phyloP scores from a whole-genome alignment of 192 early-diverging fungal genomes.

The Ramicandelaber brevisporus region DNA sequence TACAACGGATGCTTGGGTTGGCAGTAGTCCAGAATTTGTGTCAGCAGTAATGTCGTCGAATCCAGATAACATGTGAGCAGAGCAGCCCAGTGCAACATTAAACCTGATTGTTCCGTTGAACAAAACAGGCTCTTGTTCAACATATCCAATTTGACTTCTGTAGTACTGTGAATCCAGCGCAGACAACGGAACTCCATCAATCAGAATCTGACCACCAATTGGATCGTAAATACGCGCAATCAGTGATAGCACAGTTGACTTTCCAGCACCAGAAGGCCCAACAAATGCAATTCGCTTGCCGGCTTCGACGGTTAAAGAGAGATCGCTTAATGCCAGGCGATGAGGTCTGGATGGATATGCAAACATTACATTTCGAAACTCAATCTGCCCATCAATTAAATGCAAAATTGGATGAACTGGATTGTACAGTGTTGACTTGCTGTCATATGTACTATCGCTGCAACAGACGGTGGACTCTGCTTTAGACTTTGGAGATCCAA shows the following conservation, averaged over 20 bases:
- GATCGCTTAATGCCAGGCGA: constrained; percentile 46
- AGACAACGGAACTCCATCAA: constrained; percentile 54
- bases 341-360: constrained; percentile 61
- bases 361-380: constrained; percentile 62
- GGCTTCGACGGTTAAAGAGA: constrained; percentile 41
- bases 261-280: constrained; percentile 63
- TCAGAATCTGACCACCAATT: constrained; percentile 19
- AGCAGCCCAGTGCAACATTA: constrained; percentile 58
- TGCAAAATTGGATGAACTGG: constrained; percentile 8
- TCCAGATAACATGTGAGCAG: no score
- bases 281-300: constrained; percentile 72
- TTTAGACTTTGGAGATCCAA: constrained; percentile 44
- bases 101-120: constrained; percentile 52
- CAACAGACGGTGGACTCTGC: constrained; percentile 30
- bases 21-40: constrained; percentile 15
- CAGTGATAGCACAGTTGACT: constrained; percentile 60
- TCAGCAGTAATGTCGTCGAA: constrained; percentile 21
- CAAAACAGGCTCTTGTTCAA: constrained; percentile 74
- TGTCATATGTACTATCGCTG: constrained; percentile 38
- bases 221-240: constrained; percentile 69
- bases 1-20: constrained; percentile 47
- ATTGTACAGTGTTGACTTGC: constrained; percentile 22
- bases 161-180: constrained; percentile 50
- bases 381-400: constrained; percentile 29
- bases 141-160: constrained; percentile 64